These are phyloP conservation scores for Tothia fuscella DNA, from an alignment of 2,329 filamentous ascomycete genomes.

Conservation along the genomic window DNA sequence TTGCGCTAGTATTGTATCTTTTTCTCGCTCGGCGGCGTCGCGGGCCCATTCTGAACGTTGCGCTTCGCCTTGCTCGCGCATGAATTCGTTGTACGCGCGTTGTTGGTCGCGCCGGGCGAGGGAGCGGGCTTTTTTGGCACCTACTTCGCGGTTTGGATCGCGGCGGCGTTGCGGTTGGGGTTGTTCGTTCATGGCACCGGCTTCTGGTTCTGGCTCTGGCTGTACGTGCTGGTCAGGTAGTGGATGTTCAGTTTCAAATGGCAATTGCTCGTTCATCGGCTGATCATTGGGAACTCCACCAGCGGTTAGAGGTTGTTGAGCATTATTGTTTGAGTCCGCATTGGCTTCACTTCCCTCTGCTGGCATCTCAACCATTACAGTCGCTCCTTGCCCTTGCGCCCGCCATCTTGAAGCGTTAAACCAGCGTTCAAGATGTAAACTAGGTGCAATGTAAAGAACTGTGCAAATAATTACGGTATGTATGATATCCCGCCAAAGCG, in stretches of 20 bases:
- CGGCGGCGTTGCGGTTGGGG: constrained; percentile 11
- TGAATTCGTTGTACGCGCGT: constrained; percentile 37
- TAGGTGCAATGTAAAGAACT: constrained; percentile 34
- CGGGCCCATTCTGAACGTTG: constrained; percentile 31
- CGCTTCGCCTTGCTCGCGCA: constrained; percentile 34
- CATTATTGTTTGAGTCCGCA: neutral
- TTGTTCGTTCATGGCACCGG: constrained; percentile 23
- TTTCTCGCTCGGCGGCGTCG: constrained; percentile 33
- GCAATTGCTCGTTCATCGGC: neutral
- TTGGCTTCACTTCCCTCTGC: too few relatives aligned
- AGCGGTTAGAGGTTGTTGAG: neutral
- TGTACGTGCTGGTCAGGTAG: neutral
- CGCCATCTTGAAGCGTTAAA: constrained; percentile 9
- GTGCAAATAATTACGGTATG: constrained; percentile 33
- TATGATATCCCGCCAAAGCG: constrained; percentile 33
- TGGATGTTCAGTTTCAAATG: neutral
- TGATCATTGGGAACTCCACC: neutral
- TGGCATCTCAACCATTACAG: neutral
- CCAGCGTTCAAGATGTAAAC: too few relatives aligned
- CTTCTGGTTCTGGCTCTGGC: constrained; percentile 1
- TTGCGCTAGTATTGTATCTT: constrained; percentile 27
- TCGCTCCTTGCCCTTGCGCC: constrained; percentile 3
- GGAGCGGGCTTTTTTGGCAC: constrained; percentile 38
- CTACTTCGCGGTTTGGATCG: constrained; percentile 24
- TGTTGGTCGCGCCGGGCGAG: constrained; percentile 33